Percentiles rank a stretch among this genome's conserved stretches.
These are phyloP conservation scores for Lactarius deliciosus DNA, from an alignment of 768 basidiomycete species.

Conservation along the genomic window DNA sequence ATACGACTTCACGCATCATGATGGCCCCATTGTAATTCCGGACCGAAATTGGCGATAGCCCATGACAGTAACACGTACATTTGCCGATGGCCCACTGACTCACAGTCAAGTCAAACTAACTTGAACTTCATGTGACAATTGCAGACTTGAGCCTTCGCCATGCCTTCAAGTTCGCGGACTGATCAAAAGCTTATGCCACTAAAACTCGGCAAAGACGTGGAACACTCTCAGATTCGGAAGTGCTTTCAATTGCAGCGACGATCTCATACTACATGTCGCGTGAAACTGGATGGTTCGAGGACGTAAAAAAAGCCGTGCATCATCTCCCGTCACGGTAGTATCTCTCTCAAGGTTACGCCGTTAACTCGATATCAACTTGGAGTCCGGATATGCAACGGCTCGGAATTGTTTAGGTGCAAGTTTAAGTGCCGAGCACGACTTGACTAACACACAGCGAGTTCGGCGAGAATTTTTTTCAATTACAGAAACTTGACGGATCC, in stretches of 20 bases:
- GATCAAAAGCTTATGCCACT: too few species aligned
- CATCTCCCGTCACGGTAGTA: neutral
- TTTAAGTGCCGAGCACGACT: neutral
- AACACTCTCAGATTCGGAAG: neutral
- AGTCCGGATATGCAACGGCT: slow-evolving; percentile 20
- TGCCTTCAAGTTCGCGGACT: too few species aligned
- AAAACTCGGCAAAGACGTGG: neutral
- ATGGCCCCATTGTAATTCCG: too few species aligned
- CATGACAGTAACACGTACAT: too few species aligned
- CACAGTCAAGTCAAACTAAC: too few species aligned
- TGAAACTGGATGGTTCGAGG: slow-evolving; percentile 3
- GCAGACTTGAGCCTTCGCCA: too few species aligned
- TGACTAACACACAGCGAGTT: slow-evolving; percentile 42
- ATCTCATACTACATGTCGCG: neutral
- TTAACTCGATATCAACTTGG: slow-evolving; percentile 2
- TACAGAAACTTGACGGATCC: neutral
- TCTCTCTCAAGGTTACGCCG: neutral
- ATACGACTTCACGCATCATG: too few species aligned
- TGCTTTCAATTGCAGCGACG: neutral
- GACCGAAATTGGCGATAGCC: too few species aligned
- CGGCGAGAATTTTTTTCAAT: slow-evolving; percentile 51
- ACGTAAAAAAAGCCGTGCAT: slow-evolving; percentile 18
- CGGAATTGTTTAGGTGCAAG: neutral
- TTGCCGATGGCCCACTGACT: too few species aligned
- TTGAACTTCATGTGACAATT: too few species aligned